Evolutionary conservation across 2,329 filamentous ascomycete genomes (phyloP), one percentile per base, ranked within the genome.

Genomic region (Sclerotinia minor): DNA sequence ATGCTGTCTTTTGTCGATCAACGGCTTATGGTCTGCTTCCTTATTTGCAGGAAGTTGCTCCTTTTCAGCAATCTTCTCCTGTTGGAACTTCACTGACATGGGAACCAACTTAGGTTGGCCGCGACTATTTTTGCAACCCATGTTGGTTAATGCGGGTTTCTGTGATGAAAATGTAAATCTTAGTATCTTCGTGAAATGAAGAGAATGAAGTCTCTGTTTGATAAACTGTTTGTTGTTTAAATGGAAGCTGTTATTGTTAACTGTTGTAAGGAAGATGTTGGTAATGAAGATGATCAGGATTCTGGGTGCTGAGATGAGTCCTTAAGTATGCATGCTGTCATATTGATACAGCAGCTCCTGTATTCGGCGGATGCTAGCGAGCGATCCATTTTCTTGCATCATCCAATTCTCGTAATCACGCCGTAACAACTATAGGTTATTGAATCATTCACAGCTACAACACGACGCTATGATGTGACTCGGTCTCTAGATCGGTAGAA

Each of bases 361-460:
- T 35, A 3, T 61, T 41, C 1, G 11, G 11, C 11, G 1, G 2
- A 38, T 21, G n/a, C 21, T 50, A 50, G 21, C 29, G 13, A 61
- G 29, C 24, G 13, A 50, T 35, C 26, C 3, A 24, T 49, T 35
- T 13, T 35, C 5, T 2, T 2, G 17, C 1, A 32, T 21, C 4
- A 24, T 4, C 3, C 19, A 17, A 60, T 6, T 24, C 44, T 6
- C 17, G 6, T 9, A 4, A 24, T 15, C 49, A 4, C 2, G 0
- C 21, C 7, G 7, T 50, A 50, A 2, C 19, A 2, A n/a, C 57
- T 9, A 4, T 32, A 21, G 9, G 2, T n/a, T 7, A 19, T 8
- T 3, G 15, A 9, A 26, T 29, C 1, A 19, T 15, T 6, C 4
- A 0, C 24, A 19, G 1, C 1, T 3, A 6, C 1, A 35, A 49